Conservation (phyloP, 495 filamentous ascomycete genomes). For the Talaromyces proteolyticus region DNA sequence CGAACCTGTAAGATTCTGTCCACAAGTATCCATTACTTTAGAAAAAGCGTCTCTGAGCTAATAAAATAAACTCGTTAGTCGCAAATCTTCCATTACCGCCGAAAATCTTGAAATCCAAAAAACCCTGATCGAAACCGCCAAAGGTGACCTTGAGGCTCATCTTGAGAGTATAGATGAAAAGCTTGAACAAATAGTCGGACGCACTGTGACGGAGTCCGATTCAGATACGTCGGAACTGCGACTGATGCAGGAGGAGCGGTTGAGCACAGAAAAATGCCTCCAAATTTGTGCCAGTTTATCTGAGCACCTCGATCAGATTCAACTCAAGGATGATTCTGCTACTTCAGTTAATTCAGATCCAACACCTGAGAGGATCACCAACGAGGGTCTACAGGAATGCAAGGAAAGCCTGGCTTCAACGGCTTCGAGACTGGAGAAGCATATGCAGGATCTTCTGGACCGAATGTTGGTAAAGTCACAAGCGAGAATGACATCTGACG, state of each 20-base stretch:
- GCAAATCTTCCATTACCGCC: conserved; percentile 18
- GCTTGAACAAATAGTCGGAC: conserved; percentile 15
- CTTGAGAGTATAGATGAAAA: conserved; percentile 30
- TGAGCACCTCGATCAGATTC: conserved; percentile 27
- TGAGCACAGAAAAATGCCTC: conserved; percentile 36
- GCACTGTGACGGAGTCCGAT: conserved; percentile 7
- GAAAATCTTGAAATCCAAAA: conserved; percentile 26
- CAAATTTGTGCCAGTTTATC: conserved; percentile 32
- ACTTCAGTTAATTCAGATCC: conserved; percentile 8
- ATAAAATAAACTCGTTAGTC: too few relatives aligned
- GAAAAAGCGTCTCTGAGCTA: not conserved
- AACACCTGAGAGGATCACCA: conserved; percentile 24
- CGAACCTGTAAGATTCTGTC: conserved; percentile 27
- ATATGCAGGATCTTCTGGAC: conserved; percentile 26
- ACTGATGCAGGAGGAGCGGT: conserved; percentile 29
- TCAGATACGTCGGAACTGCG: conserved; percentile 22
- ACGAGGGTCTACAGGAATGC: conserved; percentile 30
- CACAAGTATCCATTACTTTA: not conserved
- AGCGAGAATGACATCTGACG: conserved; percentile 17
- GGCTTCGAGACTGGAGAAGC: conserved; percentile 24
- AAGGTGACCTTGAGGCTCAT: conserved; percentile 28
- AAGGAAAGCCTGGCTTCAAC: conserved; percentile 25
- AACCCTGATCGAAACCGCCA: conserved; percentile 27
- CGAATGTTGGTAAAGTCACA: conserved; percentile 26
- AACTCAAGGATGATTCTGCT: conserved; percentile 11